A percentile compares a stretch with the other conserved stretches of the same genome.
Conservation (phyloP, 139 green algal genomes). For the Chlorella sorokiniana region DNA sequence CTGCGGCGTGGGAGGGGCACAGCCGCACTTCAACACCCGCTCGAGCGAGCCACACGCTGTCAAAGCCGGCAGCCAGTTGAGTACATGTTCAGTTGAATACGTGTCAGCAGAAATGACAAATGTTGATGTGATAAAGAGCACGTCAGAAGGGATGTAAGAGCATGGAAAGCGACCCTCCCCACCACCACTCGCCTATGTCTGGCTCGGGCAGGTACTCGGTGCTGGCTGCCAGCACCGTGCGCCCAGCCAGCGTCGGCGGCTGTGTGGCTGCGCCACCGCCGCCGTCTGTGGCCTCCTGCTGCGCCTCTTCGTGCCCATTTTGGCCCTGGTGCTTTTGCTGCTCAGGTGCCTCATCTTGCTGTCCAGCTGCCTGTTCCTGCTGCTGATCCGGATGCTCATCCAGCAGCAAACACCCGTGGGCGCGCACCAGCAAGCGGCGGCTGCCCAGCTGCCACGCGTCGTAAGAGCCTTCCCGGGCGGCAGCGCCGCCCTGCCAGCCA, state of each 20-base stretch:
- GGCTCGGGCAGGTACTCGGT: constrained; percentile 24
- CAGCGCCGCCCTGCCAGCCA: neutral
- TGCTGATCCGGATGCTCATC: neutral
- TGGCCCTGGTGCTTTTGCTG: neutral
- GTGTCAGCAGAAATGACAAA: neutral
- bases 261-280: no score
- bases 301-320: neutral
- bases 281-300: neutral
- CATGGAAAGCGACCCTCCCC: neutral
- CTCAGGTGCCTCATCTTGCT: no score
- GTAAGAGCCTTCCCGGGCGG: neutral
- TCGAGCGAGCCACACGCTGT: no score
- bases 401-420: constrained; percentile 11
- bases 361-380: neutral
- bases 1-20: neutral
- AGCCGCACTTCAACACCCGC: neutral
- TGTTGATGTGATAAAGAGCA: neutral
- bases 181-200: neutral
- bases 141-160: neutral
- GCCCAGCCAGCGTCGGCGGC: neutral
- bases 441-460: constrained; percentile 37
- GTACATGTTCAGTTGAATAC: neutral
- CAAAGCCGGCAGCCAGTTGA: no score
- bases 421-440: constrained; percentile 25
- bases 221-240: neutral